A percentile compares a stretch with the other conserved stretches of the same genome.
Conservation (phyloP, 805 yeast genomes). For the Candida krabiensis region DNA sequence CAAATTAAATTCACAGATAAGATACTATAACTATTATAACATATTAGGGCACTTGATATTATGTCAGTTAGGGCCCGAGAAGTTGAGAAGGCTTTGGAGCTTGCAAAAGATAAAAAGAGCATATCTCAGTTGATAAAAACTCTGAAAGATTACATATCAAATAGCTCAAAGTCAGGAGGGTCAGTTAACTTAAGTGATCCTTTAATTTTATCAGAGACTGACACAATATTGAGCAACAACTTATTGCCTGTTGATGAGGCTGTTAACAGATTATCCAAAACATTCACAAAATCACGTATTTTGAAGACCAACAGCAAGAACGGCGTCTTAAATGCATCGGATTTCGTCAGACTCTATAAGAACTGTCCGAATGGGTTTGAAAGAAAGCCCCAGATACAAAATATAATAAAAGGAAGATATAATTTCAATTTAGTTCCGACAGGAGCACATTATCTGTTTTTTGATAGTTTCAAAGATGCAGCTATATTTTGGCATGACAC, state of each 20-base stretch:
- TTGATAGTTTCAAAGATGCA: conserved; percentile 48
- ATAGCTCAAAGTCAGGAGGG: background rate
- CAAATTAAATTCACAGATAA: too few relatives aligned
- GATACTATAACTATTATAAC: too few relatives aligned
- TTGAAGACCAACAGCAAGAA: conserved; percentile 39
- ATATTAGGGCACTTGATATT: too few relatives aligned
- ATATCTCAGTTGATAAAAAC: conserved; percentile 3
- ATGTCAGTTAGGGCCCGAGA: background rate
- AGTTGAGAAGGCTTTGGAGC: conserved; percentile 6
- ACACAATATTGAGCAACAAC: too few relatives aligned
- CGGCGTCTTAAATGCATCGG: conserved; percentile 38
- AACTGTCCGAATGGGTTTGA: conserved; percentile 28
- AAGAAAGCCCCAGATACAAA: conserved; percentile 28
- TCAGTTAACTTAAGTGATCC: background rate
- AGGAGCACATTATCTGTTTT: conserved; percentile 55
- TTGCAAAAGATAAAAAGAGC: conserved; percentile 4
- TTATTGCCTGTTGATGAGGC: conserved; percentile 3
- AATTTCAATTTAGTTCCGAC: conserved; percentile 43
- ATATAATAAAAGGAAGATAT: conserved; percentile 50
- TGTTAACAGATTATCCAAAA: background rate
- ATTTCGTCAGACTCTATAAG: conserved; percentile 39
- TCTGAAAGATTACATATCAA: conserved; percentile 3
- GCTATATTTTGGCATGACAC: conserved; percentile 53
- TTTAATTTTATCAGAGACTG: background rate
- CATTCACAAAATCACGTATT: conserved; percentile 29